These are phyloP conservation scores for Ceratocystis diversiconidia DNA, from an alignment of 2,329 filamentous ascomycete genomes.

Conservation along the genomic window DNA sequence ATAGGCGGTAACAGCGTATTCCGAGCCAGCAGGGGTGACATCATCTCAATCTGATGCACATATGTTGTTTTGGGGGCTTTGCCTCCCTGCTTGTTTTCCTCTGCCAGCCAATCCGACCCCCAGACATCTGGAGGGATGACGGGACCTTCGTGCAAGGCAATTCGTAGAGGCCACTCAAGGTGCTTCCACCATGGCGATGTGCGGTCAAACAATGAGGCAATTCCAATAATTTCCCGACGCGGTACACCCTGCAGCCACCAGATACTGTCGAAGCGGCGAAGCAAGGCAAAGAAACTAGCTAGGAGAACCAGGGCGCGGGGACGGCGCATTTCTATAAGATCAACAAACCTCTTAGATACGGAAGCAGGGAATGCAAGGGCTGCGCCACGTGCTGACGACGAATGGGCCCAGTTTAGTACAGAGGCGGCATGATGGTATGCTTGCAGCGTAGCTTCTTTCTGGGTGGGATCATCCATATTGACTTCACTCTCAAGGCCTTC, in stretches of 20 bases:
- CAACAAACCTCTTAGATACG: conserved; percentile 46
- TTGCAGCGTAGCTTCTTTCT: conserved; percentile 30
- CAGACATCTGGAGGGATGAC: conserved; percentile 43
- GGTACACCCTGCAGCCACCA: conserved; percentile 61
- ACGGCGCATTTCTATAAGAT: conserved; percentile 42
- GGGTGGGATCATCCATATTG: conserved; percentile 22
- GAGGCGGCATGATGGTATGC: conserved; percentile 51
- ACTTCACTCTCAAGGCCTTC: conserved; percentile 42
- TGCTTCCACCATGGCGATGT: conserved; percentile 48
- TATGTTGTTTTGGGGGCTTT: conserved; percentile 18
- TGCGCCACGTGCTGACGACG: conserved; percentile 43
- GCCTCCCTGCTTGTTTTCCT: conserved; percentile 25
- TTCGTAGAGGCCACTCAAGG: conserved; percentile 45
- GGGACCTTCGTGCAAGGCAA: conserved; percentile 41
- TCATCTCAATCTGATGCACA: conserved; percentile 27
- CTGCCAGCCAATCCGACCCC: conserved; percentile 38
- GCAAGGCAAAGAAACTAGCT: conserved; percentile 51
- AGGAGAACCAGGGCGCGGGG: conserved; percentile 50
- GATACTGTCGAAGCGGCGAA: conserved; percentile 45
- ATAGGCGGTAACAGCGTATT: conserved; percentile 18
- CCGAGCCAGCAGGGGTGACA: conserved; percentile 28
- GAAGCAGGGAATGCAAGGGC: conserved; percentile 50
- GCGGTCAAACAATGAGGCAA: conserved; percentile 44
- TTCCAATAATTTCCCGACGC: conserved; percentile 48
- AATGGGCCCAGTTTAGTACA: conserved; percentile 52